A percentile compares a stretch with the other conserved stretches of the same genome.
phyloP scores from a whole-genome alignment of 2,329 filamentous ascomycete species.

The Neopestalotiopsis rosae region DNA sequence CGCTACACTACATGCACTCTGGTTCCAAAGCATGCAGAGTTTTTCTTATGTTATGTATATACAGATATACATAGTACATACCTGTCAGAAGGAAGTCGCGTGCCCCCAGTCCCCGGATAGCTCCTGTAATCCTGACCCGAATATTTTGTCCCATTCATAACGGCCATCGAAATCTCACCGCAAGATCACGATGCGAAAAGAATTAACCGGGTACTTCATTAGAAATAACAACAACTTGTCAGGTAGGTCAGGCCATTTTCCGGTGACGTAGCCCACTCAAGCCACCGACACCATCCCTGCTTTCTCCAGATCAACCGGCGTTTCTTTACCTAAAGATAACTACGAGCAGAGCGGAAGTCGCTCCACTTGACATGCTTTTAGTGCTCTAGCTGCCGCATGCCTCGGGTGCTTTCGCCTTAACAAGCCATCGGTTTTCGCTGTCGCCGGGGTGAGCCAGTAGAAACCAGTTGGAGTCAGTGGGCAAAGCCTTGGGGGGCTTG shows the following conservation, averaged over 20 bases:
- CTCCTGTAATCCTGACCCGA: too few species aligned
- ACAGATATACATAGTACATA: neutral
- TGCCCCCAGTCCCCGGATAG: neutral
- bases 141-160: too few species aligned
- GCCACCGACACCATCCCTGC: slow-evolving; percentile 4
- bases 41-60: neutral
- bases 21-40: neutral
- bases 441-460: neutral
- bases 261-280: slow-evolving; percentile 11
- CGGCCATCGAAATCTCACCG: slow-evolving; percentile 3
- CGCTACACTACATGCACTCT: neutral
- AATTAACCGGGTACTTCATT: neutral
- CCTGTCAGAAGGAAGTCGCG: neutral
- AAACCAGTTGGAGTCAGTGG: neutral
- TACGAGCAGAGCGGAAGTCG: neutral
- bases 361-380: slow-evolving; percentile 1
- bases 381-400: slow-evolving; percentile 7
- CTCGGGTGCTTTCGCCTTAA: slow-evolving; percentile 17
- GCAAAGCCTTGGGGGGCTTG: neutral
- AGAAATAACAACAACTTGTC: neutral
- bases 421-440: slow-evolving; percentile 3
- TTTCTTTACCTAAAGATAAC: slow-evolving; percentile 18
- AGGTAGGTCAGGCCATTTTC: slow-evolving; percentile 6
- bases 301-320: slow-evolving; percentile 14
- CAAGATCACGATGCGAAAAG: neutral